Evolutionary conservation across 306 rosid species (phyloP), one percentile per base, ranked within the genome.

Genomic region (Vigna radiata): DNA sequence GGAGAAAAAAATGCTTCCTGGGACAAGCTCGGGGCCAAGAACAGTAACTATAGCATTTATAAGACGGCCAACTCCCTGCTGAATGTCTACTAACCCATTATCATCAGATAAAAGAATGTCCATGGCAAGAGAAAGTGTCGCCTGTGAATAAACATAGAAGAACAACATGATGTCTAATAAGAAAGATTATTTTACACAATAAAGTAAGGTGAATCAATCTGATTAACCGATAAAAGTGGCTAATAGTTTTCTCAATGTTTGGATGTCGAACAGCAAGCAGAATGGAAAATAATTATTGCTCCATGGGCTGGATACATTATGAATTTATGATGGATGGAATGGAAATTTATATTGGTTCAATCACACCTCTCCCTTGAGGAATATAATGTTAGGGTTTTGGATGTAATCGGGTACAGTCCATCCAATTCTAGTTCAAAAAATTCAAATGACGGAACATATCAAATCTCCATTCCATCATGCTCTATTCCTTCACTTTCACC

Each of bases 1-100:
- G 6, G 98, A 88, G 86, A 92, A 95, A 90, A 95, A 92, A 73
- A 90, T 95, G 88, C 97, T 95, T 70, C 96, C 98, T n/a, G 98
- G 97, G 43, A 87, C 88, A 82, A 95, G 98, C 88, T 95, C 98
- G 43, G 98, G 98, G 79, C 98, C 98, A 84, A 95, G 91, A 83
- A 90, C 93, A 75, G 97, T 90, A 67, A 95, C 97, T 74, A 95
- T 84, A 55, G 97, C 98, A 83, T 95, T 95, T 81, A 95, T 88
- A 60, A 95, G 90, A 79, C 98, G 93, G 59, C 97, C 98, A 80
- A 90, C 97, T 59, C 97, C 98, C 85, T 90, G 98, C 85, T 88
- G 98, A 90, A 92, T 89, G 83, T 86, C 91, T 78, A 89, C 88
- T 82, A 88, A 88, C 74, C 98, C 97, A 81, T 87, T 95, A 56